These are phyloP conservation scores for Ceratobasidium sp. DNA, from an alignment of 1,284 basidiomycete species.

Conservation along the genomic window DNA sequence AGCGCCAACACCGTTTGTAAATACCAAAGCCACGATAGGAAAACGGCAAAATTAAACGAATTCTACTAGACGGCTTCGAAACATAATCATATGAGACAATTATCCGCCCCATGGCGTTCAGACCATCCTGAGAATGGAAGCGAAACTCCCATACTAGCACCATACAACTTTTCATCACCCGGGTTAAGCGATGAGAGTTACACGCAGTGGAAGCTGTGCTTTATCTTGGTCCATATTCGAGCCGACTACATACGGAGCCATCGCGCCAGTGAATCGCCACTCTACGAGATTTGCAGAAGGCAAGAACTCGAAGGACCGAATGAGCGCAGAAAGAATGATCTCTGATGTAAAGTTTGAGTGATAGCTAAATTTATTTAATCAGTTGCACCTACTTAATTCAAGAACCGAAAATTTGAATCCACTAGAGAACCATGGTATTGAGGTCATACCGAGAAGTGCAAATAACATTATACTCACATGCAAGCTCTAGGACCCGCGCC, in stretches of 20 bases:
- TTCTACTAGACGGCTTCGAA: too few relatives aligned
- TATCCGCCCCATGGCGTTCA: too few relatives aligned
- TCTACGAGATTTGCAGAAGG: neutral
- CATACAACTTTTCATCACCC: too few relatives aligned
- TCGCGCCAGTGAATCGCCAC: neutral
- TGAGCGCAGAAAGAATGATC: neutral
- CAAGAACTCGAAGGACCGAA: constrained; percentile 10
- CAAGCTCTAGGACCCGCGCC: constrained; percentile 2
- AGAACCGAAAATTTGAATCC: constrained; percentile 15
- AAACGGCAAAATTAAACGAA: too few relatives aligned
- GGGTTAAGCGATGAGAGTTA: neutral
- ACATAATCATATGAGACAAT: too few relatives aligned
- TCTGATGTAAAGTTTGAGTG: neutral
- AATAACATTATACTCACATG: constrained; percentile 2
- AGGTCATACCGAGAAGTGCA: too few relatives aligned
- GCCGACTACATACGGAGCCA: constrained; percentile 8
- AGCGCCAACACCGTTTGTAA: too few relatives aligned
- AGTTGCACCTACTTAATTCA: constrained; percentile 1
- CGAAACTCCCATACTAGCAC: too few relatives aligned
- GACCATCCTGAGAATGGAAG: too few relatives aligned
- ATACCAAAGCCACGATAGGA: too few relatives aligned
- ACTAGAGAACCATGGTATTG: neutral
- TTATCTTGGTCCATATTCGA: neutral
- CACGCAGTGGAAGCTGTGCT: neutral
- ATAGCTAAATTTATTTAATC: neutral